phyloP scores from a whole-genome alignment of 2,329 filamentous ascomycete species.

The Microcyclospora tardicrescens region DNA sequence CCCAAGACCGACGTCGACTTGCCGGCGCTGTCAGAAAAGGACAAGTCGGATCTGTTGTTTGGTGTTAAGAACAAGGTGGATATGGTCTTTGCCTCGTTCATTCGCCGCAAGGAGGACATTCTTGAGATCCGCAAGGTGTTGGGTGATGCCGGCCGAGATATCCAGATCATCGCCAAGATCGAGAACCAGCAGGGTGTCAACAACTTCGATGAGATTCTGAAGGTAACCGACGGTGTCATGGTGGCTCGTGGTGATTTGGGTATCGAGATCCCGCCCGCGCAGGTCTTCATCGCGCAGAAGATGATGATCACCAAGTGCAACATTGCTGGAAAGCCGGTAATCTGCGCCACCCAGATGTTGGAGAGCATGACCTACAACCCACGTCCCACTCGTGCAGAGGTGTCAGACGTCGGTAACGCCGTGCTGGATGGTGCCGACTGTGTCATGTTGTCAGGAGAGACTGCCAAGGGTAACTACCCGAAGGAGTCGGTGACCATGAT shows the following conservation, averaged over 20 bases:
- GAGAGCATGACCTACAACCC: constrained; percentile 99
- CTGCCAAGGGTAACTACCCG: constrained; percentile 93
- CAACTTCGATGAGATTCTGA: constrained; percentile 96
- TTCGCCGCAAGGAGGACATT: constrained; percentile 89
- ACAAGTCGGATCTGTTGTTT: constrained; percentile 84
- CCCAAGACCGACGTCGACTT: constrained; percentile 98
- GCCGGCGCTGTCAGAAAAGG: constrained; percentile 93
- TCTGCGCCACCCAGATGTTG: constrained; percentile 98
- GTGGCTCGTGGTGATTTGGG: constrained; percentile 95
- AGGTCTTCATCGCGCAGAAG: constrained; percentile 99
- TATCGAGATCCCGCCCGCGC: constrained; percentile 95
- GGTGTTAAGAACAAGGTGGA: constrained; percentile 98
- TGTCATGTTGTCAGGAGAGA: constrained; percentile 99
- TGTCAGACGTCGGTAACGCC: constrained; percentile 95
- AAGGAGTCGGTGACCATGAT: constrained; percentile 89
- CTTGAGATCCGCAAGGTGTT: constrained; percentile 81
- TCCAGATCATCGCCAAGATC: constrained; percentile 99
- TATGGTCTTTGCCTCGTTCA: constrained; percentile 98
- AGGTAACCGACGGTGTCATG: constrained; percentile 98
- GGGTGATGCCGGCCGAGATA: constrained; percentile 82
- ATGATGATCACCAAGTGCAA: constrained; percentile 99
- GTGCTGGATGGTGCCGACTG: constrained; percentile 97
- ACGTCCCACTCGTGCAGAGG: constrained; percentile 92
- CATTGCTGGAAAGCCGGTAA: constrained; percentile 94
- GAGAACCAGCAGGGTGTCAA: constrained; percentile 99